Conservation (phyloP, 1,284 basidiomycete genomes). For the Coriolopsis trogii region DNA sequence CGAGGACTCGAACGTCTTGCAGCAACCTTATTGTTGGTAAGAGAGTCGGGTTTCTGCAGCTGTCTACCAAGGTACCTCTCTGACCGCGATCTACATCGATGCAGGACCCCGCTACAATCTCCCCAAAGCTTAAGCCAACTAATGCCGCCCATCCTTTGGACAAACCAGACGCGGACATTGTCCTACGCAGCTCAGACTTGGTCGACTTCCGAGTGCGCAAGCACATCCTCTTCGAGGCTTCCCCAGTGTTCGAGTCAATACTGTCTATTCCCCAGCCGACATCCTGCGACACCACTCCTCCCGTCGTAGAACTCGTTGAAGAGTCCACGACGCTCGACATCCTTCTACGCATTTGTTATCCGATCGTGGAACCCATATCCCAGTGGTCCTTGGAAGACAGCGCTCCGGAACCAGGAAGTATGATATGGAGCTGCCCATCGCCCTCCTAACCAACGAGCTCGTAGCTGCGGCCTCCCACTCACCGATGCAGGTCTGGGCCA, state of each 20-base stretch:
- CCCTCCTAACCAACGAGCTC: constrained; percentile 23
- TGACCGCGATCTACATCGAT: no score
- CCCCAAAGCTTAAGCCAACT: no score
- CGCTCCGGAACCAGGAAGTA: constrained; percentile 7
- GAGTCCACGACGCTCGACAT: constrained; percentile 32
- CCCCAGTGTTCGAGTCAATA: constrained; percentile 25
- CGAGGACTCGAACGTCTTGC: no score
- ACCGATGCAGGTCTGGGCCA: constrained; percentile 33
- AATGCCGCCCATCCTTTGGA: constrained; percentile 12
- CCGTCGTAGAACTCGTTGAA: constrained; percentile 36
- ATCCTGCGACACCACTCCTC: neutral
- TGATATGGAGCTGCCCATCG: neutral
- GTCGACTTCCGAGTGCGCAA: constrained; percentile 23
- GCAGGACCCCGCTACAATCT: no score
- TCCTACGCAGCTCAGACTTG: constrained; percentile 16
- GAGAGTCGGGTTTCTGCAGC: no score
- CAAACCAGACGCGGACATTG: constrained; percentile 28
- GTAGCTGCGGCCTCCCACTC: constrained; percentile 23
- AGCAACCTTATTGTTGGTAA: no score
- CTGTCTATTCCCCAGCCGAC: constrained; percentile 18
- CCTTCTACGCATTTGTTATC: constrained; percentile 42
- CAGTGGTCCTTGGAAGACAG: no score
- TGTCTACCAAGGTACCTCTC: no score
- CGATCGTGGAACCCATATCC: constrained; percentile 26
- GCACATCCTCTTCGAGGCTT: constrained; percentile 21